Base-by-base conservation (phyloP, 352 stramenopile species). In the Phytophthora podocarpi region DNA sequence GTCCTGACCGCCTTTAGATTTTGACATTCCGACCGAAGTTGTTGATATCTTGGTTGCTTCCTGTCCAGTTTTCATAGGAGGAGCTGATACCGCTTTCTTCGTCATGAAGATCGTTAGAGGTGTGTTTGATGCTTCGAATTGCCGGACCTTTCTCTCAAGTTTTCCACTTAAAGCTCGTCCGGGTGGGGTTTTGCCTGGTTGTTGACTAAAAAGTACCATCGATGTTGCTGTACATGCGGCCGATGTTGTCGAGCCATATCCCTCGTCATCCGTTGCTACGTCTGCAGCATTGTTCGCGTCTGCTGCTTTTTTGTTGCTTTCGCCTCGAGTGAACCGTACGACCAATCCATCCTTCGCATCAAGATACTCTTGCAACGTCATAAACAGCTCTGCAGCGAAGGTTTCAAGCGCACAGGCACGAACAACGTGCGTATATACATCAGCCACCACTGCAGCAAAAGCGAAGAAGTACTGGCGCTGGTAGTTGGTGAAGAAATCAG, bases 381-480 rank as follows among this genome's bases (percentile, higher is more conserved):
- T 78, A 8, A 83, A 58, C 15, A 75, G 45, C 43, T 91, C 82
- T 6, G 72, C 23, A 0, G 58, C 42, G 36, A 84, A 73, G 0
- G 76, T 87, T 42, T 85, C 64, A 7, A 92, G 55, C 4, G 83
- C 78, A 52, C 76, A 88, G 4, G 73, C 62, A 9, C 76, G 74
- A 39, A 84, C 87, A 0, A 90, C 82, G 10, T 85, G 52, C 1
- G 46, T 55, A 41, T 83, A 91, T 0, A 87, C 76, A 13, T 83
- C 72, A 3, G 64, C 40, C 0, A 64, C 82, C 1, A 90, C 77
- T 4, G 74, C 73, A 8, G 82, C 48, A 27, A 88, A 70, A 1
- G 75, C 70, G 10, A 75, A 78, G 23, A 94, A 91, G 28, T 81
- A 87, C 43, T 78, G 71, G 0, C 66, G 71, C 21, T 94, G 81